Evolutionary conservation across 768 basidiomycete species (phyloP).

Genomic region (Pisolithus albus): DNA sequence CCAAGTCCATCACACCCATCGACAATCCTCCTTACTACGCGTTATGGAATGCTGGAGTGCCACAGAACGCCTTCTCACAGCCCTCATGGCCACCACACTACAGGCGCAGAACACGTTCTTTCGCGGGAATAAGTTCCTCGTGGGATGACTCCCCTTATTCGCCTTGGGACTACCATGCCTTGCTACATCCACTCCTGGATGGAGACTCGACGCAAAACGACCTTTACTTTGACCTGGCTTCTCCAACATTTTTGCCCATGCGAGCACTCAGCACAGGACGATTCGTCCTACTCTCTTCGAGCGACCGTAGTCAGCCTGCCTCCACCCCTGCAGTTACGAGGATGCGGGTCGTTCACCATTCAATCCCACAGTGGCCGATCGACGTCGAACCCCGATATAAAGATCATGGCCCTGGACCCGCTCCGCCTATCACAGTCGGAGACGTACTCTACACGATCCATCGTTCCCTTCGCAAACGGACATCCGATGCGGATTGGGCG

Average conservation of each 20-base stretch:
- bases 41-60: constrained; percentile 36
- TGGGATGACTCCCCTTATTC: neutral
- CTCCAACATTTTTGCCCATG: constrained; percentile 39
- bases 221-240: constrained; percentile 52
- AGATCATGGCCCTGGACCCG: constrained; percentile 16
- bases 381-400: constrained; percentile 37
- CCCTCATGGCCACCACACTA: constrained; percentile 6
- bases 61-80: constrained; percentile 18
- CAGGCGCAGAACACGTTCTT: constrained; percentile 21
- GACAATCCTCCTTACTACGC: too few relatives aligned
- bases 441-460: constrained; percentile 52
- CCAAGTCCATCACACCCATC: constrained; percentile 25
- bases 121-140: constrained; percentile 13
- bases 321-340: constrained; percentile 48
- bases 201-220: constrained; percentile 41
- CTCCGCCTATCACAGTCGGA: constrained; percentile 42
- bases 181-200: constrained; percentile 35
- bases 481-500: constrained; percentile 32
- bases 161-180: constrained; percentile 21
- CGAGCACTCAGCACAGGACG: constrained; percentile 35
- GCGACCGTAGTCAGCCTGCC: constrained; percentile 46
- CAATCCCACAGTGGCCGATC: constrained; percentile 54
- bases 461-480: constrained; percentile 37
- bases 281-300: constrained; percentile 30
- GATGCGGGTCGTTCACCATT: constrained; percentile 51